These are phyloP conservation scores for Paramecium sonneborni DNA, from an alignment of 73 alveolate genomes.

Conservation along the genomic window DNA sequence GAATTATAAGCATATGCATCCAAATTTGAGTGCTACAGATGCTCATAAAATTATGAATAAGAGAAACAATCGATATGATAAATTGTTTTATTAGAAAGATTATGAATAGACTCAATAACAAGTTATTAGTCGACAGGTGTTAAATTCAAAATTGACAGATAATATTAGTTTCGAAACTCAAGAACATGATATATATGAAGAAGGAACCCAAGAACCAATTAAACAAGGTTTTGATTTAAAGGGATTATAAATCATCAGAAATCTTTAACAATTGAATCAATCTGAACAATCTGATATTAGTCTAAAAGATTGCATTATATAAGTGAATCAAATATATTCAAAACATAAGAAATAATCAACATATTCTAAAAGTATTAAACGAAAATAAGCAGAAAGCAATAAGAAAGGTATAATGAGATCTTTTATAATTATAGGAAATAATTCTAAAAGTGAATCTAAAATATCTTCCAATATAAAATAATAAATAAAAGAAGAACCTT, in stretches of 20 bases:
- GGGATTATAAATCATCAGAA: background rate
- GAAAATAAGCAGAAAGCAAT: background rate
- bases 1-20: constrained; percentile 33
- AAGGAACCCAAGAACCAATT: background rate
- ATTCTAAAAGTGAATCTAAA: constrained; percentile 34
- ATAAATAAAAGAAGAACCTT: background rate
- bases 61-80: background rate
- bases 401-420: background rate
- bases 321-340: background rate
- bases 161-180: background rate
- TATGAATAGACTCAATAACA: background rate
- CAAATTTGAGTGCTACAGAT: background rate
- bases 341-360: background rate
- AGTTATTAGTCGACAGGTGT: background rate
- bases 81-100: constrained; percentile 7
- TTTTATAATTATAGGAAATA: background rate
- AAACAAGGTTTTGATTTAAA: background rate
- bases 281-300: background rate
- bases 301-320: background rate
- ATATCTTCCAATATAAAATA: background rate
- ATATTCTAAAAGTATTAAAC: background rate
- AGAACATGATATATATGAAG: constrained; percentile 19
- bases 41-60: background rate
- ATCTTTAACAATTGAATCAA: background rate
- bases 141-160: constrained; percentile 46